Percentiles rank a stretch among this genome's conserved stretches.
Conservation (phyloP, 495 filamentous ascomycete species). For the Xylaria sp. region DNA sequence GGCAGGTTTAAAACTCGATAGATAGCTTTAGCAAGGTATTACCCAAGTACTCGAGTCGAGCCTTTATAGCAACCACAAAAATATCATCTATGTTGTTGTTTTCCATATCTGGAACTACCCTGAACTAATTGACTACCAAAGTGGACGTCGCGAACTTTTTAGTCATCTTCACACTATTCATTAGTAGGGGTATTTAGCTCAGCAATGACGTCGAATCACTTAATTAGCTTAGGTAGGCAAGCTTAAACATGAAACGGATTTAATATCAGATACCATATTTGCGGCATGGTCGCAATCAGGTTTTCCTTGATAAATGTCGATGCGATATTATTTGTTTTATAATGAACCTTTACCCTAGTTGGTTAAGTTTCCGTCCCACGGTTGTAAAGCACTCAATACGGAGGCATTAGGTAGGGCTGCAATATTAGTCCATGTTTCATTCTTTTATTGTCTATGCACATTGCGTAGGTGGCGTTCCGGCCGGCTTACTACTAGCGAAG, state of each 20-base stretch:
- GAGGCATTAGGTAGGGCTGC: neutral
- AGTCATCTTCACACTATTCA: neutral
- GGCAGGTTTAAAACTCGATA: neutral
- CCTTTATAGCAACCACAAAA: neutral
- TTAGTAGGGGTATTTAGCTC: neutral
- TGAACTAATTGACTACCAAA: neutral
- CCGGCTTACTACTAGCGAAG: neutral
- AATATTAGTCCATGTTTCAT: too few relatives aligned
- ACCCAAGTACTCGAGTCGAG: neutral
- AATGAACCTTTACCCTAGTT: too few relatives aligned
- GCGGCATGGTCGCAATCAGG: neutral
- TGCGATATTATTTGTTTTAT: neutral
- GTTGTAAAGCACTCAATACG: neutral
- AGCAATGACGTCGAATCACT: neutral
- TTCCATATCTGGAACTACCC: neutral
- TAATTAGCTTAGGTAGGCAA: neutral
- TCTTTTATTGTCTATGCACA: neutral
- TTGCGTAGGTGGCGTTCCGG: slow-evolving; percentile 7
- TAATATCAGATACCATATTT: neutral
- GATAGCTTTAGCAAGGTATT: neutral
- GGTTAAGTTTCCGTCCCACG: too few relatives aligned
- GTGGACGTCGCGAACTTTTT: neutral
- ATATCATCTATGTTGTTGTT: neutral
- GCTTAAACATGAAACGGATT: neutral
- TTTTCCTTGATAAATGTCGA: neutral